Base-by-base conservation (phyloP, 192 early-diverging fungal species). In the Radiomyces spectabilis region DNA sequence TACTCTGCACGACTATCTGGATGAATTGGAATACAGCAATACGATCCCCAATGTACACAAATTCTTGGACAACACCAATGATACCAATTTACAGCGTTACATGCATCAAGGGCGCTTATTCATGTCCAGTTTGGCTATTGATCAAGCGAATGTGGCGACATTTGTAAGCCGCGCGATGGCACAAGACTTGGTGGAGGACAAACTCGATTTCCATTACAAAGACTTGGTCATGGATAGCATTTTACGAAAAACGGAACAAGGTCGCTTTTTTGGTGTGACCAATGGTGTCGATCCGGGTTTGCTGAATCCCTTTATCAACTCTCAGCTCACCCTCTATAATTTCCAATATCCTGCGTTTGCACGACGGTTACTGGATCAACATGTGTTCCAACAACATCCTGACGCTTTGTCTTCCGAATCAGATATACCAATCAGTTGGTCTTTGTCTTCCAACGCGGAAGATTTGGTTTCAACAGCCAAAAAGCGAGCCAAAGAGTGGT, bases 1-100 rank as follows among this genome's bases (percentile, higher is more conserved):
- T 47, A 81, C 79, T 5, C 52, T 81, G 55, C 79, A 81, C 51
- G 79, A 81, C 51, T 81, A 81, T 54, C 42, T 74, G 21, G 79
- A 81, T 37, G 79, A 81, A 42, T 59, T 78, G 5, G 65, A 74
- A 41, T 78, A 81, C 50, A 72, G 76, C 9, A 78, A 78, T 41
- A 59, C 63, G 9, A 46, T 76, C 3, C 56, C 30, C 1, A 81
- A 78, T 38, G 67, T 78, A 2, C 54, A 66, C 33, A 76, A 72
- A 30, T 81, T 81, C 33, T 62, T 70, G 42, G 65, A 65, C 31
- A 46, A 55, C 35, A 40, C 45, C 5, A 60, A 62, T 24, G 71
- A 72, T 29, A 52, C 59, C 16, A 61, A 53, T 5, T 76, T 76
- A n/a, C n/a, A n/a, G n/a, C n/a, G n/a, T n/a, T n/a, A n/a, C 52